Evolutionary conservation across 2,329 filamentous ascomycete genomes (phyloP), one percentile per base, ranked within the genome.

Genomic region (Thelonectria discophora): DNA sequence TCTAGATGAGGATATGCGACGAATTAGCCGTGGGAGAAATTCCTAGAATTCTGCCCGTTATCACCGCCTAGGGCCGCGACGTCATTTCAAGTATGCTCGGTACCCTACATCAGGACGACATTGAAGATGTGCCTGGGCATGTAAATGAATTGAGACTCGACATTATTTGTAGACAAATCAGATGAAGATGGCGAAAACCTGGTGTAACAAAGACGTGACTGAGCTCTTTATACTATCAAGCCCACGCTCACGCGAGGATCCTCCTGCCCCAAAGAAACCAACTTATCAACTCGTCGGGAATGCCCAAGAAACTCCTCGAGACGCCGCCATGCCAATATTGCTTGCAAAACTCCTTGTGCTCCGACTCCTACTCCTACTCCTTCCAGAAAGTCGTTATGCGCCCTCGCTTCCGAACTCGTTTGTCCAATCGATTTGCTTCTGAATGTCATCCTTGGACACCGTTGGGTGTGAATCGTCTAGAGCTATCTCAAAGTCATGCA

Each of bases 401-500:
- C 94, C 94, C 76, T 97, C 94, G 75, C 93, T 97, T 58, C 94
- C 94, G 79, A 98, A 98, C 79, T 98, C 94, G 72, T 90, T 86
- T 10, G 95, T 99, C 95, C 95, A 99, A 46, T 97, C 93, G 48
- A 91, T 84, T 76, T 94, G 97, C 72, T 87, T 86, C 68, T 88
- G 85, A 47, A 99, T 84, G 75, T 99, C 96, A 52, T 93, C 93
- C 52, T 86, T 84, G 54, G 93, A 95, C 55, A 99, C 95, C 0
- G 95, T 98, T 20, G 95, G 95, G 73, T 95, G 83, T 52, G 92
- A 92, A 48, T 89, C 88, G 74, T 93, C 94, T 72, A 99, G 90
- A 1, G 95, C 94, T 76, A 94, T 93, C 75, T 96, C 84, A 74
- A 99, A 98, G 77, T 99, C 95, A 76, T 96, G 96, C 59, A 97